Evolutionary conservation across 2,329 filamentous ascomycete genomes (phyloP), one percentile per base, ranked within the genome.

Genomic region (Trichophyton benhamiae): DNA sequence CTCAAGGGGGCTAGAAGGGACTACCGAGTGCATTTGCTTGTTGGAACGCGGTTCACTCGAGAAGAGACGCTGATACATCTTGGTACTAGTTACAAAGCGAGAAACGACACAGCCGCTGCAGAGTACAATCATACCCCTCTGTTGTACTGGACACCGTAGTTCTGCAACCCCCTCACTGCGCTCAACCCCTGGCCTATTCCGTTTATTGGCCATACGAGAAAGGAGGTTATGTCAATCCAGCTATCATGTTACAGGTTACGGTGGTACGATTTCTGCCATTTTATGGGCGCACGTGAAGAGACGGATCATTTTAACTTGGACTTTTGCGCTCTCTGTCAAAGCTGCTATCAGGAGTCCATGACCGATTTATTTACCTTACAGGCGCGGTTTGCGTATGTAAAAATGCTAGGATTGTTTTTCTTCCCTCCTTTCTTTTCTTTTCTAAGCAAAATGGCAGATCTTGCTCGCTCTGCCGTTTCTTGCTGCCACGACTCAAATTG

Each of bases 251-350:
- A 17, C 49, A 53, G 46, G 46, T 25, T 52, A 52, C 46, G 13
- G 22, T 53, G 49, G 27, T 33, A 53, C 46, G 3, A 33, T 53
- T 30, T 30, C n/a, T 9, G 27, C 6, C 49, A 53, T 25, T 30
- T 30, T 33, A 25, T 25, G 22, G 27, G 11, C 8, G 49, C 49
- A 53, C 49, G 49, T 53, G 49, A 53, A 53, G 49, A 15, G 25
- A 53, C 22, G 49, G 49, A n/a, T 53, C 49, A 30, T 53, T 53
- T 53, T 53, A 53, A 53, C 49, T 53, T 53, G 49, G 49, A 25
- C 49, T 13, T 13, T 30, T 53, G 49, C 15, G 22, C 27, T 6
- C 49, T 30, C 27, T 27, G 49, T 13, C 9, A 53, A n/a, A 30
- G 33, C 27, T 53, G 49, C 27, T 15, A 5, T 53, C 49, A 30